phyloP scores from a whole-genome alignment of 177 flowering plant species.

The Tripterygium wilfordii region DNA sequence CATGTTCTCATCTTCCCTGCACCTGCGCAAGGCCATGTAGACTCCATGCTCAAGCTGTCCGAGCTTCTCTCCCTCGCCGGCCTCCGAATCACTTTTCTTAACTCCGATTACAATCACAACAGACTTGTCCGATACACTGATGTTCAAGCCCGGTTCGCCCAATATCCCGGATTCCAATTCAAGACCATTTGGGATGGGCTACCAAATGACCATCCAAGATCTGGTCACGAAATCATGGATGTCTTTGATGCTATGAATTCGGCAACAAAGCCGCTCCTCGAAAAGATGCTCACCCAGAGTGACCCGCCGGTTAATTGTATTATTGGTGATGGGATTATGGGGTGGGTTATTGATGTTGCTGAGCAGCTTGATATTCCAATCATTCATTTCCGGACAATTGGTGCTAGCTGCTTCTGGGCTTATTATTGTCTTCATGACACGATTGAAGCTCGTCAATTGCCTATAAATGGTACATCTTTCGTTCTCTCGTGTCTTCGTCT shows the following conservation, averaged over 20 bases:
- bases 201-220: slow-evolving; percentile 19
- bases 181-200: slow-evolving; percentile 35
- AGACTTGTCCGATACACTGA: slow-evolving; percentile 19
- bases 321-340: slow-evolving; percentile 33
- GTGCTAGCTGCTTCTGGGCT: slow-evolving; percentile 41
- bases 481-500: too few species aligned
- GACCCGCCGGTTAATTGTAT: slow-evolving; percentile 28
- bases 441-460: slow-evolving; percentile 38
- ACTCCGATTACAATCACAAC: slow-evolving; percentile 28
- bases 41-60: slow-evolving; percentile 42
- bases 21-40: slow-evolving; percentile 41
- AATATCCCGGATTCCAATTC: slow-evolving; percentile 28
- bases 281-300: slow-evolving; percentile 16
- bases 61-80: slow-evolving; percentile 31
- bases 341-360: slow-evolving; percentile 26
- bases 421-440: slow-evolving; percentile 24
- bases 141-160: slow-evolving; percentile 10
- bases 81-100: slow-evolving; percentile 24
- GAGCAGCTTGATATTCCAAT: slow-evolving; percentile 30
- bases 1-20: slow-evolving; percentile 30
- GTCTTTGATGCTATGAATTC: slow-evolving; percentile 11
- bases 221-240: slow-evolving; percentile 8
- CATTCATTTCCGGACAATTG: slow-evolving; percentile 30
- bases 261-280: slow-evolving; percentile 14
- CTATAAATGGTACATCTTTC: slow-evolving; percentile 28